Base-by-base conservation (phyloP, 306 rosid genomes). In the Ochetophila trinervis region DNA sequence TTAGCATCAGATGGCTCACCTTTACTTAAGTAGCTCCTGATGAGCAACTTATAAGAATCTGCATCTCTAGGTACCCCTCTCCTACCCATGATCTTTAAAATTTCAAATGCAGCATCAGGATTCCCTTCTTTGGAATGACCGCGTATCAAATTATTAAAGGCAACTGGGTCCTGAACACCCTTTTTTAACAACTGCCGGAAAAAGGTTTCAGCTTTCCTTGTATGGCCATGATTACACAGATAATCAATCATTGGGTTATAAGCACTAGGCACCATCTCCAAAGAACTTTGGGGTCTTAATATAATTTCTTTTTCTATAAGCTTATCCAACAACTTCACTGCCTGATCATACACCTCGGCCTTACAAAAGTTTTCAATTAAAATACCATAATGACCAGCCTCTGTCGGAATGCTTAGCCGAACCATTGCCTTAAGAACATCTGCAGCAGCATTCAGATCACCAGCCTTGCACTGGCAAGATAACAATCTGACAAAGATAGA, bases 1-100 rank as follows among this genome's bases (percentile, higher is more conserved):
- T 93, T 93, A 8, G 94, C 91, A 72, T 93, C 96, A 68, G 91
- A 91, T 0, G 94, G 98, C 70, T 93, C 95, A 30, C 97, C 98
- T 63, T 86, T 89, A 18, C 88, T 79, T 73, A 93, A 60, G 81
- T 75, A 93, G 81, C 97, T 86, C 80, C 81, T 82, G 59, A 86
- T 81, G 59, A 93, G 97, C 82, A 89, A 69, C 59, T 34, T 76
- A 59, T 77, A 93, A 24, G 96, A 85, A 40, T 87, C 88, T 8
- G 79, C 86, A 65, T 89, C 96, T 53, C 89, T 80, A 21, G 87
- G 53, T 36, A 93, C 85, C 69, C 83, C 88, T 77, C 91, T 87
- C 76, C 89, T 79, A 51, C 84, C 82, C 98, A 93, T 93, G 82
- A 89, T 93, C 64, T 82, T 93, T 12, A 84, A 67, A 67, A 93